Conservation (phyloP, 768 basidiomycete species). For the Tulasnella sp. region DNA sequence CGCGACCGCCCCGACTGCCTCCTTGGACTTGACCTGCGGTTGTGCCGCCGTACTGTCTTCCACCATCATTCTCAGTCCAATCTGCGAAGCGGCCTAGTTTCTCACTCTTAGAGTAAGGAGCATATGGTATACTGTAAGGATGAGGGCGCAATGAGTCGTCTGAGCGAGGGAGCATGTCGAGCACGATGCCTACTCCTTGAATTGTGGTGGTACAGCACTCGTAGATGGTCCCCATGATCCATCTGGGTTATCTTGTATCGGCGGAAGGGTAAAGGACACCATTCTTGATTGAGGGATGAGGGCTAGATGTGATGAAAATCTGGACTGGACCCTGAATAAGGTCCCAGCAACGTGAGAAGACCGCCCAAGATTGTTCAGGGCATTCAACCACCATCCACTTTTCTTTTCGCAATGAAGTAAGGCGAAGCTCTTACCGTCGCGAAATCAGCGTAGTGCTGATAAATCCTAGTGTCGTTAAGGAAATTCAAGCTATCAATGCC, state of each 20-base stretch:
- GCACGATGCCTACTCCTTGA: slow-evolving; percentile 55
- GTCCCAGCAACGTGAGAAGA: no score
- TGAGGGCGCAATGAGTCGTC: background rate
- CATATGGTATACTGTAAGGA: slow-evolving; percentile 70
- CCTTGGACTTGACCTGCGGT: slow-evolving; percentile 34
- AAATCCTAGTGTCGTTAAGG: slow-evolving; percentile 65
- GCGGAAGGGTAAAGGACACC: slow-evolving; percentile 77
- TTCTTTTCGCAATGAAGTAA: no score
- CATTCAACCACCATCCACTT: no score
- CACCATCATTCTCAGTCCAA: slow-evolving; percentile 80
- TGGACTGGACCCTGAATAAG: no score
- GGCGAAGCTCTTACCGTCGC: no score
- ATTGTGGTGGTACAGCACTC: slow-evolving; percentile 74
- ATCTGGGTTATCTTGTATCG: slow-evolving; percentile 84
- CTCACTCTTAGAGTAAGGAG: slow-evolving; percentile 97
- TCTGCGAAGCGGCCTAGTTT: slow-evolving; percentile 96
- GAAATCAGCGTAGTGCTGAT: no score
- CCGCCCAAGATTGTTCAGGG: no score
- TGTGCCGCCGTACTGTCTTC: slow-evolving; percentile 34
- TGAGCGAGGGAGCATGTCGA: background rate
- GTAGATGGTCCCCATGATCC: slow-evolving; percentile 88
- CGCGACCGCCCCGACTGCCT: background rate
- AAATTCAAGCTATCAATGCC: slow-evolving; percentile 90
- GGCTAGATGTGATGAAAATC: background rate
- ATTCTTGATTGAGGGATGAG: slow-evolving; percentile 30